These are phyloP conservation scores for Candida glucosophila DNA, from an alignment of 1,139 yeast species.

Conservation along the genomic window DNA sequence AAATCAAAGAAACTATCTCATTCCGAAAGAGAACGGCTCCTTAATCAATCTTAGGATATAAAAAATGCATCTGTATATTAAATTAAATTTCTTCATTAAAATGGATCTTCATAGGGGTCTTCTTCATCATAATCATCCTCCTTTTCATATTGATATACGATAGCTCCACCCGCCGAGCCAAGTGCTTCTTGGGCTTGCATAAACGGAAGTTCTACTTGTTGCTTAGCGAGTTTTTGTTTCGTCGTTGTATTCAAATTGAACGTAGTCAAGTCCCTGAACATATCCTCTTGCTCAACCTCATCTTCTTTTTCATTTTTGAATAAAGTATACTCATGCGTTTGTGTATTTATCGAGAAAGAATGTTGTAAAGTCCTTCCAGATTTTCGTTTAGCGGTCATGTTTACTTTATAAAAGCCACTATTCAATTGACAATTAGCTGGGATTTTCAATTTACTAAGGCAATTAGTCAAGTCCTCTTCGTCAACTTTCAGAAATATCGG, in stretches of 20 bases:
- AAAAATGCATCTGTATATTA: too few species aligned
- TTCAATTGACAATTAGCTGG: conserved; percentile 42
- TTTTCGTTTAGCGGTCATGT: conserved; percentile 62
- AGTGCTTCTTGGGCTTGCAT: conserved; percentile 74
- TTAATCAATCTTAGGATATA: too few species aligned
- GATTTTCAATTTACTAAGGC: conserved; percentile 33
- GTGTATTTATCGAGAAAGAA: conserved; percentile 43
- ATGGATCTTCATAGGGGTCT: conserved; percentile 96
- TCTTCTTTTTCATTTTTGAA: conserved; percentile 16
- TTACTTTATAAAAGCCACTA: conserved; percentile 33
- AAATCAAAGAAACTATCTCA: too few species aligned
- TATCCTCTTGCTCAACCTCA: conserved; percentile 29
- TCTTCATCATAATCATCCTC: conserved; percentile 93
- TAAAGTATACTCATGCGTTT: conserved; percentile 41
- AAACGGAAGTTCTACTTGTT: conserved; percentile 81
- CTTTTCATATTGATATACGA: conserved; percentile 82
- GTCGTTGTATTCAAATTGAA: conserved; percentile 72
- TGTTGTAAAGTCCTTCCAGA: conserved; percentile 73
- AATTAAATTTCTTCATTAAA: too few species aligned
- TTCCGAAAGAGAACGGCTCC: too few species aligned
- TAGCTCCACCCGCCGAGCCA: conserved; percentile 77
- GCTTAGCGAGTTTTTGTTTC: conserved; percentile 70
- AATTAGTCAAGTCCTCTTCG: conserved; percentile 42
- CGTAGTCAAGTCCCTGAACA: conserved; percentile 71
- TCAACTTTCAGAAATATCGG: conserved; percentile 29